phyloP scores from a whole-genome alignment of 129 eudicot species.

The Flaveria ramosissima region DNA sequence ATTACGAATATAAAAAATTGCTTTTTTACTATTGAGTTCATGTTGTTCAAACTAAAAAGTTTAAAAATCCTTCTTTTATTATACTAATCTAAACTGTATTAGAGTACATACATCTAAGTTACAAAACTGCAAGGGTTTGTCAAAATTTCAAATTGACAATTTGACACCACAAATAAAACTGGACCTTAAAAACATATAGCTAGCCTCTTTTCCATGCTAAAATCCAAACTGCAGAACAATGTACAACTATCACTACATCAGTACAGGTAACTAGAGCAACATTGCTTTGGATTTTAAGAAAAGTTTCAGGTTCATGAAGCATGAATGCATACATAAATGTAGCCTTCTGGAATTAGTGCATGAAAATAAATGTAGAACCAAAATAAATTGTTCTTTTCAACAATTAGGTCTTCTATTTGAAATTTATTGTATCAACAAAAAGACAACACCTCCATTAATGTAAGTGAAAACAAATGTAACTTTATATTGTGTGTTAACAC shows the following conservation, averaged over 20 bases:
- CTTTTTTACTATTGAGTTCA: neutral
- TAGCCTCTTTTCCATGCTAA: neutral
- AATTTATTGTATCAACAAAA: neutral
- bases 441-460: neutral
- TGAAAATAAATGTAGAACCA: neutral
- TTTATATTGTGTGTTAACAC: no score
- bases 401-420: conserved; percentile 12
- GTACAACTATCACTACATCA: conserved; percentile 9
- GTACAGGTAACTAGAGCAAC: conserved; percentile 6
- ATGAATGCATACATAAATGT: neutral
- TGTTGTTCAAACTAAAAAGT: no score
- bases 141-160: neutral
- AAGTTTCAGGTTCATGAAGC: neutral
- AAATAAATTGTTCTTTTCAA: neutral
- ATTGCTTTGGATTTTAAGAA: neutral
- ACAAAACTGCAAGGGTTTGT: neutral
- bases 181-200: neutral
- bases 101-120: neutral
- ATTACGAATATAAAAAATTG: neutral
- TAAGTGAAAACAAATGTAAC: conserved; percentile 14
- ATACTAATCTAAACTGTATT: neutral
- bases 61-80: neutral
- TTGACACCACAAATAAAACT: conserved; percentile 11
- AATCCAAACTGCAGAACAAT: neutral
- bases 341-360: neutral